Base-by-base conservation (phyloP, 2,329 filamentous ascomycete genomes). In the Zymoseptoria ardabiliae region DNA sequence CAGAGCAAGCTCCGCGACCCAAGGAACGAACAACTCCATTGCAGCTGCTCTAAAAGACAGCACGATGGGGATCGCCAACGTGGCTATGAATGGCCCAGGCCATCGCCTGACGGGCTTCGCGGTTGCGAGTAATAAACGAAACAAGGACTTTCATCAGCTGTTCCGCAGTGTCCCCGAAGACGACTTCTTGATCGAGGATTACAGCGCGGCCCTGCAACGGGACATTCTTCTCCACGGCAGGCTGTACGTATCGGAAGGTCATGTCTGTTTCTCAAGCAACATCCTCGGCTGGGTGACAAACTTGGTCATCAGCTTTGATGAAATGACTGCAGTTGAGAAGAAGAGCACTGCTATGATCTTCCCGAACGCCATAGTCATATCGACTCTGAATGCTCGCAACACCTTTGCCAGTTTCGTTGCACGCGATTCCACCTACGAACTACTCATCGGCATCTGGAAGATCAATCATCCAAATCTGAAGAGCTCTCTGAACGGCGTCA, bases 261-360 rank as follows among this genome's bases (percentile, higher is more conserved):
- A 99, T 72, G 85, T 99, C 53, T 99, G 94, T 78, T 99, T 99
- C 76, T 97, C 92, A 70, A 97, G 94, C 79, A 99, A 99, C 72
- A 99, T 99, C 65, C 84, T 99, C 53, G 94, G 94, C 57, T 99
- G 94, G 94, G 89, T 95, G 21, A 99, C 94, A 0, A 99, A 94
- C 1, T 79, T 99, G 50, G 93, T 99, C 56, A 96, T 99, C 78
- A 95, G 91, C 73, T 99, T 99, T 72, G 94, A 99, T 71, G 94
- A 99, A 74, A 90, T 99, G 59, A 90, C 97, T 20, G 91, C 93
- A 0, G 89, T 99, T 7, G 94, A 99, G 76, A 97, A 97, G 78
- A 89, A 96, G 73, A 97, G 87, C 72, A 99, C 94, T 0, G 94
- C 94, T 0, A 82, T 99, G 61, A 81, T 99, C 1, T 97, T 99